These are phyloP conservation scores for Gossypium mustelinum DNA, from an alignment of 345 rosid species.

Conservation along the genomic window DNA sequence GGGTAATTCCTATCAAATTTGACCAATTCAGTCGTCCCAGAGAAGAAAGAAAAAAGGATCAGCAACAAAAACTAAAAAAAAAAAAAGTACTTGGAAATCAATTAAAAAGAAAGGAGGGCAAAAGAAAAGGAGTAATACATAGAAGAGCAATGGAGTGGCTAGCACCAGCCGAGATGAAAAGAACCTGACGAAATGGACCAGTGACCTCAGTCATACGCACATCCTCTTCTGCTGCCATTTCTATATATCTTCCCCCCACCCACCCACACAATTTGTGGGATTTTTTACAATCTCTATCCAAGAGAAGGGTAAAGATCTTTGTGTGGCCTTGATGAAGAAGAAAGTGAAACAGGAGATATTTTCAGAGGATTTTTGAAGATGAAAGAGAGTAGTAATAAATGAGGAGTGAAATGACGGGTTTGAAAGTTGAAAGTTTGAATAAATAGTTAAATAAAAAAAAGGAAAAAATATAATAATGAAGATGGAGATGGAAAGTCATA, in stretches of 20 bases:
- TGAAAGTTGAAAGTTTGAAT: not conserved
- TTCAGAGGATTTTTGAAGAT: not conserved
- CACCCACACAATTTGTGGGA: not conserved
- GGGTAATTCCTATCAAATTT: not conserved
- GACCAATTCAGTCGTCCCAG: not conserved
- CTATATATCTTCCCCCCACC: not conserved
- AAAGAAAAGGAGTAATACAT: constrained; percentile 35
- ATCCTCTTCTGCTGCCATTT: constrained; percentile 49
- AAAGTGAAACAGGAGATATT: not conserved
- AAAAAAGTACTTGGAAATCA: too few relatives aligned
- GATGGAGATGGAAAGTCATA: not conserved
- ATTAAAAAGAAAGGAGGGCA: not conserved
- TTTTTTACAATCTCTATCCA: not conserved
- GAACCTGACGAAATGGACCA: constrained; percentile 53
- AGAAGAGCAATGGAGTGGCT: constrained; percentile 92
- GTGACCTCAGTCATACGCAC: constrained; percentile 34
- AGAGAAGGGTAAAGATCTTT: constrained; percentile 19
- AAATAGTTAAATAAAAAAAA: not conserved
- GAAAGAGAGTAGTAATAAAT: constrained; percentile 1
- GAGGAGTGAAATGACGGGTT: not conserved
- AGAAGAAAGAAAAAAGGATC: not conserved
- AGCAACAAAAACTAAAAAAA: not conserved
- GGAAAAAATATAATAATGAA: not conserved
- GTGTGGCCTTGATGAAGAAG: constrained; percentile 1
- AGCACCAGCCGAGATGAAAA: constrained; percentile 92